Evolutionary conservation across 2,329 filamentous ascomycete genomes (phyloP), one percentile per base, ranked within the genome.

Genomic region (Dothidotthia symphoricarpi): DNA sequence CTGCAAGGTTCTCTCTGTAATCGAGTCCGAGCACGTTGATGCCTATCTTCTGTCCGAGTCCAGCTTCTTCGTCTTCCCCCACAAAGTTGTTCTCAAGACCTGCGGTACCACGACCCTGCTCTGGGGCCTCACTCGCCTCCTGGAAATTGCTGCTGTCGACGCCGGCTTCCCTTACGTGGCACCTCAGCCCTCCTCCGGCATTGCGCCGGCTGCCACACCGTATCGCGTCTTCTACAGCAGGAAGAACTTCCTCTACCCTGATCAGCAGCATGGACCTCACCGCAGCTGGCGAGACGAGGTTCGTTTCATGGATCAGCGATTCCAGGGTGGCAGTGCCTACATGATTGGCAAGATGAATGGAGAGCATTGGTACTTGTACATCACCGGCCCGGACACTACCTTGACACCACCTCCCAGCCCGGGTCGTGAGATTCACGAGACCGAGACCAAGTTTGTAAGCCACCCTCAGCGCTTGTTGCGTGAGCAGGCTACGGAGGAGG

Each of bases 291-390:
- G 89, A 55, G 86, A 96, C 64, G 93, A 98, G 67, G 91, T 97
- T 61, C 85, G 84, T 58, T 95, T 85, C 57, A 77, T 98, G 47
- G 93, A 98, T 70, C 85, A 86, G 64, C 87, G 90, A 69, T 96
- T 98, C 65, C 76, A 86, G 45, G 85, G 87, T 39, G 93, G 93
- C 38, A 97, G 91, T 68, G 93, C 93, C 34, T 98, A 98, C 69
- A 95, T 97, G 90, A 94, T 98, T 51, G 93, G 93, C 61, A 97
- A 96, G 73, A 97, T 97, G 91, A 98, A 98, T 57, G 91, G 93
- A 41, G 93, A 98, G 68, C 93, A 98, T 60, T 98, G 93, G 93
- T 97, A 97, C 66, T 75, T 98, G 39, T 98, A 98, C 72, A 83
- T 97, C 59, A 97, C 93, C 10, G 88, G 88, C 34, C 91, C 93